Conservation (phyloP, 1,284 basidiomycete genomes). For the Fomitopsis schrenkii region DNA sequence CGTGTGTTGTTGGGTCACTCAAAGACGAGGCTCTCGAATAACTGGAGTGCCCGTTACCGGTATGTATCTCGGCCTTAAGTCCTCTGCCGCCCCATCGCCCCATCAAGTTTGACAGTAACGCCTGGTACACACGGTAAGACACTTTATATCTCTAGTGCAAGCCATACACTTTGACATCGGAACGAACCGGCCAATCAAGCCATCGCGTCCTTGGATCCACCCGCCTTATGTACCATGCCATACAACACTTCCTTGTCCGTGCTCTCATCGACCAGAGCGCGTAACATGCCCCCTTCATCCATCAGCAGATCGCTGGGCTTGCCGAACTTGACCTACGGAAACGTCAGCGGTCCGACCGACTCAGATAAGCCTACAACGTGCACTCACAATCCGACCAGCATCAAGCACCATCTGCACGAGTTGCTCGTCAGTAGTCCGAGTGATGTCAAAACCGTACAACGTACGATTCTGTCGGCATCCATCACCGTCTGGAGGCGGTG, state of each 20-base stretch:
- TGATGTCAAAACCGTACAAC: conserved; percentile 9
- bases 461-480: conserved; percentile 44
- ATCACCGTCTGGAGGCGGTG: conserved; percentile 71
- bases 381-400: conserved; percentile 26
- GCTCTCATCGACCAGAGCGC: neutral
- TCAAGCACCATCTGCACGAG: conserved; percentile 33
- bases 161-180: too few relatives aligned
- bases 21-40: too few relatives aligned
- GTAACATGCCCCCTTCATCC: neutral
- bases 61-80: too few relatives aligned
- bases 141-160: too few relatives aligned
- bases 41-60: too few relatives aligned
- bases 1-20: too few relatives aligned
- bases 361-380: neutral
- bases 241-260: neutral
- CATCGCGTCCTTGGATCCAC: too few relatives aligned
- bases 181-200: too few relatives aligned
- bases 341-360: neutral
- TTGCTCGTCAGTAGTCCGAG: neutral
- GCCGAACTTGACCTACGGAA: neutral
- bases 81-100: too few relatives aligned
- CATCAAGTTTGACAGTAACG: too few relatives aligned
- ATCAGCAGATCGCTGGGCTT: neutral
- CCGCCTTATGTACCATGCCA: neutral
- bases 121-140: too few relatives aligned